These are phyloP conservation scores for Verbascum thapsus DNA, from an alignment of 257 asterid species.

Conservation along the genomic window DNA sequence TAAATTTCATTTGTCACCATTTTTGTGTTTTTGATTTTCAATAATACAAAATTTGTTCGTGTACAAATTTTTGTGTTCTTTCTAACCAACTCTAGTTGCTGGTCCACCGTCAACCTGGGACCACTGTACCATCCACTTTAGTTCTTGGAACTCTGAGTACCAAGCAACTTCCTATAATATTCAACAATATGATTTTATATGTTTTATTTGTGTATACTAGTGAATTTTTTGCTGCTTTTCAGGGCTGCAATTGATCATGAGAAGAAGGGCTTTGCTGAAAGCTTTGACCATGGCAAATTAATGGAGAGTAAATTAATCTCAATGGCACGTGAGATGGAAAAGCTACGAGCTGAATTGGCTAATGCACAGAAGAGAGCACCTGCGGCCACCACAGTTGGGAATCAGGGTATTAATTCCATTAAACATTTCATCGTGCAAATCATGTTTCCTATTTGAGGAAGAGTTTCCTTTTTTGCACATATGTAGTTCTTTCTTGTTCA, in stretches of 20 bases:
- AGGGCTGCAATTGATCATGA: slow-evolving; percentile 93
- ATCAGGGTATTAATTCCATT: slow-evolving; percentile 57
- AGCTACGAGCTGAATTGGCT: slow-evolving; percentile 92
- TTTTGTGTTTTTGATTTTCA: too few species aligned
- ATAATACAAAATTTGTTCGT: too few species aligned
- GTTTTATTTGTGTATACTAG: slow-evolving; percentile 7
- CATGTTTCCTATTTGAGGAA: slow-evolving; percentile 1
- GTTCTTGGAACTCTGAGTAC: too few species aligned
- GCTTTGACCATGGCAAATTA: slow-evolving; percentile 85
- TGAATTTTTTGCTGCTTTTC: slow-evolving; percentile 20
- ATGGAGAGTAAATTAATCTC: slow-evolving; percentile 85
- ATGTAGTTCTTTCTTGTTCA: background rate
- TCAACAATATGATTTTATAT: too few species aligned
- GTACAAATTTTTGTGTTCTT: too few species aligned
- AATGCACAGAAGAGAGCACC: slow-evolving; percentile 84
- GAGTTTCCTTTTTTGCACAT: background rate
- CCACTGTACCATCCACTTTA: too few species aligned
- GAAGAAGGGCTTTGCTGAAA: slow-evolving; percentile 88
- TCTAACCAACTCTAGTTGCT: too few species aligned
- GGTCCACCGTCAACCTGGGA: too few species aligned
- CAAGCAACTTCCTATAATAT: too few species aligned
- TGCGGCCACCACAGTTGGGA: slow-evolving; percentile 58
- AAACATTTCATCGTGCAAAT: slow-evolving; percentile 11
- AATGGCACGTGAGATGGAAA: slow-evolving; percentile 92
- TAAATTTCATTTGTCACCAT: too few species aligned